These are phyloP conservation scores for Chaetomiaceae sp. DNA, from an alignment of 2,329 filamentous ascomycete species.

Conservation along the genomic window DNA sequence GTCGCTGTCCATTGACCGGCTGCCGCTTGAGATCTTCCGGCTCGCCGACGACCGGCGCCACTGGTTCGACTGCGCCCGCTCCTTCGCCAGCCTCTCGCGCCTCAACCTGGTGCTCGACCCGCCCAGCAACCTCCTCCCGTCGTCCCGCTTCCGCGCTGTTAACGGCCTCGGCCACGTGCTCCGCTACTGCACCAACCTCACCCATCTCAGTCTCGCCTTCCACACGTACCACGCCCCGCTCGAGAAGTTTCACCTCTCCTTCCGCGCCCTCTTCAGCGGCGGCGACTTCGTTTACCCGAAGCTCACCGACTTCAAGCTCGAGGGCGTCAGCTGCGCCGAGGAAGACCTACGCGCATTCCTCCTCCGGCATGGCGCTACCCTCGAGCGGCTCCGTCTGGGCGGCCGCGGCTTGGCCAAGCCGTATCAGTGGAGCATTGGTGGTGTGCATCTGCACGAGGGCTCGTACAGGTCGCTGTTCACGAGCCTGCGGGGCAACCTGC, in stretches of 20 bases:
- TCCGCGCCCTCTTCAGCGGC: slow-evolving; percentile 33
- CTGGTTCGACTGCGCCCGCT: slow-evolving; percentile 37
- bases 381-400: slow-evolving; percentile 39
- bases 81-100: slow-evolving; percentile 35
- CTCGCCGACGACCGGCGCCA: slow-evolving; percentile 32
- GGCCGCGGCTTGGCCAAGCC: slow-evolving; percentile 37
- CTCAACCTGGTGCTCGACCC: slow-evolving; percentile 38
- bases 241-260: slow-evolving; percentile 37
- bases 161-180: slow-evolving; percentile 40
- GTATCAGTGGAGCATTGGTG: slow-evolving; percentile 36
- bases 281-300: slow-evolving; percentile 31
- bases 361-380: slow-evolving; percentile 33
- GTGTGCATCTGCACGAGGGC: slow-evolving; percentile 40
- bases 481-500: slow-evolving; percentile 32
- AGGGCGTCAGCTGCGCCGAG: slow-evolving; percentile 40
- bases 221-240: slow-evolving; percentile 35
- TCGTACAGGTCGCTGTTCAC: slow-evolving; percentile 39
- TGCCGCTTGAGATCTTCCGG: slow-evolving; percentile 39
- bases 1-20: slow-evolving; percentile 37
- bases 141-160: slow-evolving; percentile 33
- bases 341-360: slow-evolving; percentile 39
- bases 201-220: slow-evolving; percentile 36
- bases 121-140: slow-evolving; percentile 33
- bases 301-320: slow-evolving; percentile 38
- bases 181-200: slow-evolving; percentile 33